Evolutionary conservation across 148 eudicot species (phyloP).

Genomic region (Rhododendron griersonianum): DNA sequence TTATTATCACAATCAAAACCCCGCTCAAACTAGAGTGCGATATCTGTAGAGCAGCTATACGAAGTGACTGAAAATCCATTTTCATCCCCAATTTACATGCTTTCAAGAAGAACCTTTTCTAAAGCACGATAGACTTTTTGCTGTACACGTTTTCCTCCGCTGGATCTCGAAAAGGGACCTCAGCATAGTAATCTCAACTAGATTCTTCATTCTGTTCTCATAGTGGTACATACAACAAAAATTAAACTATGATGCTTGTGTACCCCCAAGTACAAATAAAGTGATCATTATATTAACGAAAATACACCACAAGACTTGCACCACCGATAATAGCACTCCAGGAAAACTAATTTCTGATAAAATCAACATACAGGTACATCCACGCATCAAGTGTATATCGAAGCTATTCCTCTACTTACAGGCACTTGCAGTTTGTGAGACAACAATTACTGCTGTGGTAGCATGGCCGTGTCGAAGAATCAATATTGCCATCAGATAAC

Average conservation of each 20-base stretch:
- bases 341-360: not conserved
- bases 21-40: not conserved
- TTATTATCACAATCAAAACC: not conserved
- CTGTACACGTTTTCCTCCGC: too few species aligned
- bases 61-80: not conserved
- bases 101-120: not conserved
- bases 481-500: conserved; percentile 23
- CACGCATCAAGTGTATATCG: not conserved
- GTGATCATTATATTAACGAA: not conserved
- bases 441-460: conserved; percentile 35
- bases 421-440: conserved; percentile 34
- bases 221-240: not conserved
- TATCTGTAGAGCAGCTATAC: not conserved
- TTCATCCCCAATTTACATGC: not conserved
- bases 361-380: not conserved
- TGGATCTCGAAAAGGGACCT: not conserved
- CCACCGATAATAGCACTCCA: not conserved
- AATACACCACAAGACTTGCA: not conserved
- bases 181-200: not conserved
- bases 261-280: not conserved
- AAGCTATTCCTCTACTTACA: conserved; percentile 38
- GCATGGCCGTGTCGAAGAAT: conserved; percentile 27
- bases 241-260: not conserved
- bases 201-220: not conserved
- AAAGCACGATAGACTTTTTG: not conserved